These are phyloP conservation scores for Amaranthus hypochondriacus DNA, from an alignment of 148 eudicot genomes.

Conservation along the genomic window DNA sequence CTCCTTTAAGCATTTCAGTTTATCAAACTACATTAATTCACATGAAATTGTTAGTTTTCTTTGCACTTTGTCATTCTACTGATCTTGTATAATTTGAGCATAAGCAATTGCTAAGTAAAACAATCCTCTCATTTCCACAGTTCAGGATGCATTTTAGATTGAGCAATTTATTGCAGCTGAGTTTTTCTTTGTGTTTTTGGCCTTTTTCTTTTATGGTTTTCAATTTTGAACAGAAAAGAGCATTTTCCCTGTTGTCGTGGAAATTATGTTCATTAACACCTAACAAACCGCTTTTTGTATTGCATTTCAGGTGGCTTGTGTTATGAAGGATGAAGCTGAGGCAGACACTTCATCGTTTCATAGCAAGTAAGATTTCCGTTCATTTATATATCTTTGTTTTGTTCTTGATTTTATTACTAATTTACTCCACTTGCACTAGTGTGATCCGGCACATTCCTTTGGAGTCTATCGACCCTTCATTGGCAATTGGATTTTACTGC, in stretches of 20 bases:
- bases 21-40: no score
- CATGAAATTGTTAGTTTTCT: no score
- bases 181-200: no score
- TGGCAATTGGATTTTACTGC: constrained; percentile 94
- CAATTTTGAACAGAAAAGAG: neutral
- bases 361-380: constrained; percentile 58
- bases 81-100: no score
- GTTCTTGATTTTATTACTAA: constrained; percentile 10
- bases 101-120: no score
- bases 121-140: no score
- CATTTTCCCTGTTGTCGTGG: neutral
- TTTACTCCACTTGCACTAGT: constrained; percentile 34
- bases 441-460: constrained; percentile 63
- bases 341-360: constrained; percentile 91
- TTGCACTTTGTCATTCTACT: no score
- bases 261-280: no score
- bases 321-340: constrained; percentile 53
- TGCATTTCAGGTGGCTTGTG: constrained; percentile 50
- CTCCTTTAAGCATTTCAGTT: no score
- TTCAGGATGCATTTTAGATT: no score
- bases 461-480: constrained; percentile 85
- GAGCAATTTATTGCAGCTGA: no score
- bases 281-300: neutral
- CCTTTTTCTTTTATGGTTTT: neutral
- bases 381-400: neutral